A percentile compares a stretch with the other conserved stretches of the same genome.
Conservation (phyloP, 805 yeast genomes). For the Starmerella floris region DNA sequence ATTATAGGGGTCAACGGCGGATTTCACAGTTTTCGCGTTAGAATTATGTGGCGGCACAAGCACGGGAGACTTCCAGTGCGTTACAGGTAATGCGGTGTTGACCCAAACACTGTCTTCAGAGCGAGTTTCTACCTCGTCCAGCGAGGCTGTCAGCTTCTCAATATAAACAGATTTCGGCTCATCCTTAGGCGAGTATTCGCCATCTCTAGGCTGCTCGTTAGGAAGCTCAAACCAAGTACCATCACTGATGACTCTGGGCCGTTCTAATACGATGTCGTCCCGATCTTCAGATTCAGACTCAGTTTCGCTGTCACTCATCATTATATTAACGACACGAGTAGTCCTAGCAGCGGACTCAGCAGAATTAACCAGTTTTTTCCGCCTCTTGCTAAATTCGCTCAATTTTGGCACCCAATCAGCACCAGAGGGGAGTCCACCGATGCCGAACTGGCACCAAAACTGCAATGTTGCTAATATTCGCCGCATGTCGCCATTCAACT, state of each 20-base stretch:
- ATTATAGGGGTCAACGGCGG: neutral
- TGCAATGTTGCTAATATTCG: constrained; percentile 23
- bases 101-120: neutral
- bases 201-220: neutral
- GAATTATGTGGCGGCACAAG: neutral
- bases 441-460: constrained; percentile 29
- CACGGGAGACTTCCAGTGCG: neutral
- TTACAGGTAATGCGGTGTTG: neutral
- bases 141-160: neutral
- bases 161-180: neutral
- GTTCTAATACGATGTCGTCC: neutral
- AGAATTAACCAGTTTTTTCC: neutral
- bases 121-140: neutral
- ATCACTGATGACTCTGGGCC: constrained; percentile 18
- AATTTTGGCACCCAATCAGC: constrained; percentile 25
- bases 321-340: too few relatives aligned
- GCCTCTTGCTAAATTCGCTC: constrained; percentile 10
- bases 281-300: neutral
- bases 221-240: constrained; percentile 15
- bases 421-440: constrained; percentile 26
- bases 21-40: neutral
- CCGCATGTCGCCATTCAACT: constrained; percentile 23
- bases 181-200: neutral
- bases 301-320: neutral
- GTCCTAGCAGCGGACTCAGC: neutral